These are phyloP conservation scores for Tylopilus sp. DNA, from an alignment of 768 basidiomycete genomes.

Conservation along the genomic window DNA sequence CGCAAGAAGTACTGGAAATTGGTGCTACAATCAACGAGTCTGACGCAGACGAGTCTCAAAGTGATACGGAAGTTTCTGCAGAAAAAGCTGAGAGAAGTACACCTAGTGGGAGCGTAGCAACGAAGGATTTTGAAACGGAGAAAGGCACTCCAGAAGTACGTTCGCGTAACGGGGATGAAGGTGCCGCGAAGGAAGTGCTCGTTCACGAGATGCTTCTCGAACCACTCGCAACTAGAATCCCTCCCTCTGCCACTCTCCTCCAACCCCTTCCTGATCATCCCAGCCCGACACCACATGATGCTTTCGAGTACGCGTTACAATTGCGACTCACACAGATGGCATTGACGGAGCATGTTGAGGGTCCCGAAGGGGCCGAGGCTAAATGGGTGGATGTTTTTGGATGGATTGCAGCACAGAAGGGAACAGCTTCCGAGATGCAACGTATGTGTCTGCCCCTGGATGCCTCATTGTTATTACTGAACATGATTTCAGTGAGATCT, in stretches of 20 bases:
- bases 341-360: constrained; percentile 78
- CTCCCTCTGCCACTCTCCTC: constrained; percentile 42
- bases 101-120: background rate
- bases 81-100: constrained; percentile 8
- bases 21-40: constrained; percentile 61
- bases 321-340: constrained; percentile 83
- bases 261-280: constrained; percentile 47
- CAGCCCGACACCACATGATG: constrained; percentile 48
- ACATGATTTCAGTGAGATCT: constrained; percentile 23
- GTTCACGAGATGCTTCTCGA: constrained; percentile 31
- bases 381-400: constrained; percentile 83
- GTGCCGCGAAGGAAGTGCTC: background rate
- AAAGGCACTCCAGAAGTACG: background rate
- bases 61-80: constrained; percentile 18
- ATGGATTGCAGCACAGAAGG: constrained; percentile 72
- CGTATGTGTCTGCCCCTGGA: constrained; percentile 14
- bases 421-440: constrained; percentile 26
- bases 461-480: background rate
- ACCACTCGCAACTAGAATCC: constrained; percentile 30
- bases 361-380: constrained; percentile 75
- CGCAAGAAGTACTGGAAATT: constrained; percentile 71
- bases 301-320: constrained; percentile 78
- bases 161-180: background rate
- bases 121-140: constrained; percentile 14
- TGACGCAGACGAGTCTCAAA: constrained; percentile 33